Percentiles rank a stretch among this genome's conserved stretches.
Evolutionary conservation across 2,329 filamentous ascomycete species (phyloP).

Genomic region (Arthrobotrys sphaeroides): DNA sequence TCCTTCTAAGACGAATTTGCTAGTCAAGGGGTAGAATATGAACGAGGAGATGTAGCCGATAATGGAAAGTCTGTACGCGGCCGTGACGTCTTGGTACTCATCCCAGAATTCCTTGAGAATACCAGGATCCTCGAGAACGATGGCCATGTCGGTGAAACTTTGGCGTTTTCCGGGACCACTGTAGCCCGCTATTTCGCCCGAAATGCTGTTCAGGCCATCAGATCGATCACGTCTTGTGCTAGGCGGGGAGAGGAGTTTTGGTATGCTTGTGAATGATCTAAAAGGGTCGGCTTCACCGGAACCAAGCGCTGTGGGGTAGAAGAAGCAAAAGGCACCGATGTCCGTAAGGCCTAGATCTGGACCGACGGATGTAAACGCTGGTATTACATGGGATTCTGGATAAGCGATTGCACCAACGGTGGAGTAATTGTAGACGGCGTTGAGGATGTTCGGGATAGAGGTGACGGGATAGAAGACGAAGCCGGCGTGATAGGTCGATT

Average conservation of each 20-base stretch:
- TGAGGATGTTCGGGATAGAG: constrained; percentile 18
- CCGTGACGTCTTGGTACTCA: constrained; percentile 3
- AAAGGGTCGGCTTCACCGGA: constrained; percentile 16
- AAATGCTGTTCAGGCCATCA: constrained; percentile 26
- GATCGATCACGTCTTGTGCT: constrained; percentile 14
- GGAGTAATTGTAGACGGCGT: constrained; percentile 35
- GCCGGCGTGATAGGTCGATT: constrained; percentile 28
- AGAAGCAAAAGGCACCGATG: constrained; percentile 30
- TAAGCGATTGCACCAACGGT: constrained; percentile 2
- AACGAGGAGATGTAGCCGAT: constrained; percentile 24
- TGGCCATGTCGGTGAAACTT: constrained; percentile 44
- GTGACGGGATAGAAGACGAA: constrained; percentile 33
- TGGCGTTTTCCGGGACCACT: constrained; percentile 25
- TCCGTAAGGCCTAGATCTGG: constrained; percentile 9
- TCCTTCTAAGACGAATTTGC: constrained; percentile 29
- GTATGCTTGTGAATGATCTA: constrained; percentile 39
- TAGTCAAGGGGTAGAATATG: constrained; percentile 36
- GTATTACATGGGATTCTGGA: constrained; percentile 33
- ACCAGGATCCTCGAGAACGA: constrained; percentile 14
- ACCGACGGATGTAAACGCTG: constrained; percentile 32
- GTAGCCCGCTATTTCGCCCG: constrained; percentile 34
- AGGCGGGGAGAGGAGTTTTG: constrained; percentile 3
- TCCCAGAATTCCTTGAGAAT: constrained; percentile 29
- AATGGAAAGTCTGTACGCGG: constrained; percentile 7
- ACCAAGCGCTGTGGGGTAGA: constrained; percentile 23